Evolutionary conservation across 2,329 filamentous ascomycete species (phyloP).

Genomic region (Zymoseptoria brevis): DNA sequence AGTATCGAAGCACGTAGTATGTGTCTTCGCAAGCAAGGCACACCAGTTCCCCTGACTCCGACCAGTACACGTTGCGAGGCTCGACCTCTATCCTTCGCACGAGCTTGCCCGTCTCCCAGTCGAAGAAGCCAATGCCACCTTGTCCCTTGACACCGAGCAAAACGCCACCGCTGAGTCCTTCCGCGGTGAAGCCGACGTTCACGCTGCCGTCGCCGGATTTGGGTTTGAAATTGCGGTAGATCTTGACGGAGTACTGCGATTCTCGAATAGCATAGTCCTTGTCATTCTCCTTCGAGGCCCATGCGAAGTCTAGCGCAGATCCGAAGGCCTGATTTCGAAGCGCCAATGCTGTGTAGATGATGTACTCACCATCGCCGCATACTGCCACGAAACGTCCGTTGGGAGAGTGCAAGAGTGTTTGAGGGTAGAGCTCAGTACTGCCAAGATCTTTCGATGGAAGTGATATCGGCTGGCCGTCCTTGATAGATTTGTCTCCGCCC

Average conservation of each 20-base stretch:
- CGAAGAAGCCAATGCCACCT: conserved; percentile 90
- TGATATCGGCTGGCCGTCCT: conserved; percentile 80
- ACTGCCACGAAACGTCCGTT: conserved; percentile 86
- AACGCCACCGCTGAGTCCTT: conserved; percentile 80
- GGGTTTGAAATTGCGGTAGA: conserved; percentile 97
- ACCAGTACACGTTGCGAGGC: conserved; percentile 79
- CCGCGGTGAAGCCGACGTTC: conserved; percentile 91
- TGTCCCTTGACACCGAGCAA: conserved; percentile 91
- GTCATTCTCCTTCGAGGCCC: conserved; percentile 94
- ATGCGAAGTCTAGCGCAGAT: conserved; percentile 89
- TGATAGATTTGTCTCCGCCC: conserved; percentile 71
- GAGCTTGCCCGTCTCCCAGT: conserved; percentile 84
- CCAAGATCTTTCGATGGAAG: conserved; percentile 91
- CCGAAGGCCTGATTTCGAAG: conserved; percentile 98
- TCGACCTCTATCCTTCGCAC: conserved; percentile 85
- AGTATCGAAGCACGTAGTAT: conserved; percentile 90
- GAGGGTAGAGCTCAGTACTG: conserved; percentile 92
- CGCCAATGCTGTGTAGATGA: conserved; percentile 93
- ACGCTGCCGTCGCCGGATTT: conserved; percentile 64
- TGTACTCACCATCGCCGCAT: conserved; percentile 96
- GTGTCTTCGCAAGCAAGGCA: conserved; percentile 89
- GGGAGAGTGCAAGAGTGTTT: conserved; percentile 89
- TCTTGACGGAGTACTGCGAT: conserved; percentile 86
- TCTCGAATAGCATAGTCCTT: conserved; percentile 98
- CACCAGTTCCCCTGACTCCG: conserved; percentile 88